Percentiles rank a stretch among this genome's conserved stretches.
phyloP scores from a whole-genome alignment of 176 grass and related monocot species.

The Oryza brachyantha region DNA sequence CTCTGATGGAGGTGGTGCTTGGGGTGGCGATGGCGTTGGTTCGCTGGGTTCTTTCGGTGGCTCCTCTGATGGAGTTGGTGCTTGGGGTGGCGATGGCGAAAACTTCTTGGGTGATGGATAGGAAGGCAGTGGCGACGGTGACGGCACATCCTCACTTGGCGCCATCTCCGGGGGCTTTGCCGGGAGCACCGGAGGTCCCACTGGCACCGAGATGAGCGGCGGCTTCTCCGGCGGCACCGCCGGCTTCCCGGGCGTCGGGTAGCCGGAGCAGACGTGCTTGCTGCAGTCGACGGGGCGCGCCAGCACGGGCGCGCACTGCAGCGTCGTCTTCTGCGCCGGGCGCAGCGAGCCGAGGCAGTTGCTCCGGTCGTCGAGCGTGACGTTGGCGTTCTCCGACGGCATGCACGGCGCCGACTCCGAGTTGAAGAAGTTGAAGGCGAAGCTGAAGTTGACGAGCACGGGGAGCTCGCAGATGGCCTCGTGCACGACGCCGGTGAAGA shows the following conservation, averaged over 20 bases:
- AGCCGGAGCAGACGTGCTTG: constrained; percentile 27
- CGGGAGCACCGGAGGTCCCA: background rate
- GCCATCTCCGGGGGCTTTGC: background rate
- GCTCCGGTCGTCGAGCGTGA: constrained; percentile 31
- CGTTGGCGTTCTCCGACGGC: constrained; percentile 11
- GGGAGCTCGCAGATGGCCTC: constrained; percentile 49
- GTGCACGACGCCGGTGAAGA: constrained; percentile 41
- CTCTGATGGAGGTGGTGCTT: background rate
- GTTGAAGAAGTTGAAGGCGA: constrained; percentile 68
- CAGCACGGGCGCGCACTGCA: constrained; percentile 43
- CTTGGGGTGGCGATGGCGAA: background rate
- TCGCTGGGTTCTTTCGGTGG: background rate
- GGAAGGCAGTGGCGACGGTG: too few relatives aligned
- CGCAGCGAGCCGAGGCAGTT: constrained; percentile 44
- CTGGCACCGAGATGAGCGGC: background rate
- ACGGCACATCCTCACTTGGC: too few relatives aligned
- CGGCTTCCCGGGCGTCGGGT: background rate
- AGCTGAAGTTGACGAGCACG: constrained; percentile 54
- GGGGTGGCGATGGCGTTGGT: background rate
- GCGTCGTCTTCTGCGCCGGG: constrained; percentile 39
- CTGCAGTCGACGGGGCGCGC: constrained; percentile 49
- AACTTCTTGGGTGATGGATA: background rate
- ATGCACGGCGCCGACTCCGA: constrained; percentile 34
- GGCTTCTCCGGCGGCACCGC: background rate
- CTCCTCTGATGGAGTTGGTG: background rate